These are phyloP conservation scores for Bocquillonia castaneifolia DNA, from an alignment of 441 rosid species.

Conservation along the genomic window DNA sequence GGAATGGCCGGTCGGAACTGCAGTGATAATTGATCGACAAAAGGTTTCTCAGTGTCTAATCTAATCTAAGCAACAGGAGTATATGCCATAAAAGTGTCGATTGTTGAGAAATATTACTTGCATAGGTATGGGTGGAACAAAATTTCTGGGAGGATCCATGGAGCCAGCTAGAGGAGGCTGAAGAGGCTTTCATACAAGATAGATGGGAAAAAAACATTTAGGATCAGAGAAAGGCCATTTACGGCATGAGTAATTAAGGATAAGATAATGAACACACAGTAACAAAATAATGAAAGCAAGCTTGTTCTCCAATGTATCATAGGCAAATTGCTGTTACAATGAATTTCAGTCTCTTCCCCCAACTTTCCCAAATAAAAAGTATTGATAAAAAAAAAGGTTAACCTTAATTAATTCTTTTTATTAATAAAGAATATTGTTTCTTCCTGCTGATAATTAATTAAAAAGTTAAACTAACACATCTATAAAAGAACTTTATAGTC, in stretches of 20 bases:
- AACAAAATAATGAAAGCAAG: too few species aligned
- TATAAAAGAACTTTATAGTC: background rate
- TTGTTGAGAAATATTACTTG: slow-evolving; percentile 51
- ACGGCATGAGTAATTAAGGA: slow-evolving; percentile 15
- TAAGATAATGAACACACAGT: background rate
- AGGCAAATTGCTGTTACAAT: slow-evolving; percentile 8
- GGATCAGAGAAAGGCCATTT: slow-evolving; percentile 18
- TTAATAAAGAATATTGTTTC: background rate
- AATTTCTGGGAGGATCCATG: slow-evolving; percentile 59
- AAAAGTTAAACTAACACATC: background rate
- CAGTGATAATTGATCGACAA: slow-evolving; percentile 17
- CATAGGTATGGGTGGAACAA: slow-evolving; percentile 55
- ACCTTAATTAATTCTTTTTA: background rate
- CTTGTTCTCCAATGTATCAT: slow-evolving; percentile 1
- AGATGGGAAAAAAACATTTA: slow-evolving; percentile 12
- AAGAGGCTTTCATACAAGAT: slow-evolving; percentile 38
- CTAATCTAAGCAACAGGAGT: slow-evolving; percentile 10
- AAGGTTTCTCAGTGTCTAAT: slow-evolving; percentile 8
- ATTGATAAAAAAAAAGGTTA: background rate
- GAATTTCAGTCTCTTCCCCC: slow-evolving; percentile 10
- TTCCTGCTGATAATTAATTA: background rate
- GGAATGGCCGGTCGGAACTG: slow-evolving; percentile 64
- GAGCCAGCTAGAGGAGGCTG: slow-evolving; percentile 56
- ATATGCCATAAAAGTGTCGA: slow-evolving; percentile 8
- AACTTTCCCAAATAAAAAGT: slow-evolving; percentile 3